These are phyloP conservation scores for Coemansia sp. DNA, from an alignment of 192 early-diverging fungal genomes.

Conservation along the genomic window DNA sequence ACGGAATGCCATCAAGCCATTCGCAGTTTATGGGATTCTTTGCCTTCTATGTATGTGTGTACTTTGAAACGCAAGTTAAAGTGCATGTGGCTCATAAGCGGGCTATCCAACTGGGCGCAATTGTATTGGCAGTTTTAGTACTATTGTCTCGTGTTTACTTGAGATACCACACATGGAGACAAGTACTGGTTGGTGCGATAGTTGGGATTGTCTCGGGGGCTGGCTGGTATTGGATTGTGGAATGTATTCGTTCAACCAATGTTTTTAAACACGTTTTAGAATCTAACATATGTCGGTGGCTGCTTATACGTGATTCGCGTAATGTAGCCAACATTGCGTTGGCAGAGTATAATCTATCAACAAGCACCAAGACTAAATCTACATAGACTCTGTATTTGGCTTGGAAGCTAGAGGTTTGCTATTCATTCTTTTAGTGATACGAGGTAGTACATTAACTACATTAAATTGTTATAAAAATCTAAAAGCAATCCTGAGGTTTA, in stretches of 20 bases:
- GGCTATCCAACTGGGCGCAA: conserved; percentile 19
- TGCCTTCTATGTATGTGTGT: conserved; percentile 20
- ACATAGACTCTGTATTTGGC: not conserved
- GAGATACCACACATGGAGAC: conserved; percentile 34
- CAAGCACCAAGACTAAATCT: not conserved
- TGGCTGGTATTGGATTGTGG: conserved; percentile 24
- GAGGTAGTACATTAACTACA: too few relatives aligned
- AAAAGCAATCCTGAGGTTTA: too few relatives aligned
- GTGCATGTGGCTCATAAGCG: conserved; percentile 14
- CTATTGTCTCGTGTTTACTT: conserved; percentile 40
- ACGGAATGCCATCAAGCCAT: conserved; percentile 55
- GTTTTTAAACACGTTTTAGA: conserved; percentile 11
- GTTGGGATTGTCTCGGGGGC: conserved; percentile 22
- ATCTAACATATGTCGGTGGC: conserved; percentile 23
- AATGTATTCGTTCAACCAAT: conserved; percentile 16
- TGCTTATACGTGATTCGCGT: conserved; percentile 45
- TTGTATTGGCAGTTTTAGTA: conserved; percentile 19
- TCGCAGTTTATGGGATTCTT: conserved; percentile 54
- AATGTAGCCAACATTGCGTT: conserved; percentile 22
- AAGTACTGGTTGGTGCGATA: conserved; percentile 23
- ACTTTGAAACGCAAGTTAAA: conserved; percentile 16
- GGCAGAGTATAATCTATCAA: conserved; percentile 40
- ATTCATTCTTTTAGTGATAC: too few relatives aligned
- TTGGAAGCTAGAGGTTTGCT: too few relatives aligned
- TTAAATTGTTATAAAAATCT: too few relatives aligned